phyloP scores from a whole-genome alignment of 306 rosid species.

The Quercus variabilis region DNA sequence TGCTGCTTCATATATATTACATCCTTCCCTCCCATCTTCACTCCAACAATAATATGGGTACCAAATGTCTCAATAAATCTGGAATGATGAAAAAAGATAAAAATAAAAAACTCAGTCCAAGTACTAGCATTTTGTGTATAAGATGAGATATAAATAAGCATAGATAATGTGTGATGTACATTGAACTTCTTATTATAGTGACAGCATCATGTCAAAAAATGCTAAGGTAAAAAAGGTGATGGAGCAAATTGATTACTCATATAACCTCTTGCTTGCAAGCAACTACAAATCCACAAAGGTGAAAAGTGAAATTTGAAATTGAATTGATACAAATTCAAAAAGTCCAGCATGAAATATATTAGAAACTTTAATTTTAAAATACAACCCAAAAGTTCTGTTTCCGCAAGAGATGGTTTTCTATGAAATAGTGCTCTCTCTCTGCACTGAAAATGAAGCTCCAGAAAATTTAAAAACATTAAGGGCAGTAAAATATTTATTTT shows the following conservation, averaged over 20 bases:
- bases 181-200: too few relatives aligned
- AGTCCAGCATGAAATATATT: neutral
- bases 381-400: neutral
- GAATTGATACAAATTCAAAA: neutral
- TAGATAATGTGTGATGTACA: too few relatives aligned
- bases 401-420: too few relatives aligned
- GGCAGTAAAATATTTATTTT: too few relatives aligned
- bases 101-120: neutral
- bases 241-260: neutral
- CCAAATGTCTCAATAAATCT: slow-evolving; percentile 93
- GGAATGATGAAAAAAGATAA: slow-evolving; percentile 19
- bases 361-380: neutral
- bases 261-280: neutral
- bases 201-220: neutral
- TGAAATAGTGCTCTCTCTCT: too few relatives aligned
- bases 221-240: neutral
- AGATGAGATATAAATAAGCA: too few relatives aligned
- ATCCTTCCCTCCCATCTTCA: slow-evolving; percentile 99
- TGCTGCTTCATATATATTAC: slow-evolving; percentile 94
- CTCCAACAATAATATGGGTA: slow-evolving; percentile 89
- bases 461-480: too few relatives aligned
- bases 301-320: neutral
- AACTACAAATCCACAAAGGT: neutral
- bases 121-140: too few relatives aligned
- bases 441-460: too few relatives aligned